These are phyloP conservation scores for Kwoniella botswanensis DNA, from an alignment of 768 basidiomycete genomes.

Conservation along the genomic window DNA sequence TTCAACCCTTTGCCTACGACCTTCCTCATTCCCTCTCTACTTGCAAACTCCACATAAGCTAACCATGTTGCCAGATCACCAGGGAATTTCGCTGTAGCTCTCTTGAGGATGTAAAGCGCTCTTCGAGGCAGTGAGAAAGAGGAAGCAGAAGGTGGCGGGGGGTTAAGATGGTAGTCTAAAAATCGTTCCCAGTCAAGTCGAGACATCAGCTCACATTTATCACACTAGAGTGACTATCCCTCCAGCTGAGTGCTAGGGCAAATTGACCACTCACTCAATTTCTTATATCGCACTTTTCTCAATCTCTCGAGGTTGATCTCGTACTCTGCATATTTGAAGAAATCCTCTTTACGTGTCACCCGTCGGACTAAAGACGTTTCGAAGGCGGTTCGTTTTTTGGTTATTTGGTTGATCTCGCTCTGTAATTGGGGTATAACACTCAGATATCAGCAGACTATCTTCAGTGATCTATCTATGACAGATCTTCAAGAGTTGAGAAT, in stretches of 20 bases:
- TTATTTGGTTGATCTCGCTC: slow-evolving; percentile 81
- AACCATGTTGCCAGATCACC: slow-evolving; percentile 84
- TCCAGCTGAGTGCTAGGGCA: not conserved
- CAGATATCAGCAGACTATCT: not conserved
- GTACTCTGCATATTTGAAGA: slow-evolving; percentile 86
- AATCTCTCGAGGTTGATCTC: slow-evolving; percentile 86
- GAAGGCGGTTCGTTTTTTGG: slow-evolving; percentile 80
- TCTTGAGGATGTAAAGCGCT: slow-evolving; percentile 88
- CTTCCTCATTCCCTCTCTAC: slow-evolving; percentile 75
- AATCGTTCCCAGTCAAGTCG: not conserved
- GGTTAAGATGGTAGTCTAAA: slow-evolving; percentile 48
- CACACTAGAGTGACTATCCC: not conserved
- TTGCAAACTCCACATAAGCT: slow-evolving; percentile 83
- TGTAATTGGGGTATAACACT: slow-evolving; percentile 51
- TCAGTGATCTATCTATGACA: not conserved
- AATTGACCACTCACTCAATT: slow-evolving; percentile 66
- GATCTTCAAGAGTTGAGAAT: too few relatives aligned
- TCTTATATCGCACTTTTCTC: slow-evolving; percentile 72
- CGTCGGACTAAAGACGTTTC: slow-evolving; percentile 83
- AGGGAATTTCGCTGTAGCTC: slow-evolving; percentile 86
- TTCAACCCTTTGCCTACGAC: slow-evolving; percentile 82
- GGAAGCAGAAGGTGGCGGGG: slow-evolving; percentile 70
- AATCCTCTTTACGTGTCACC: slow-evolving; percentile 83
- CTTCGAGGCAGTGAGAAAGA: slow-evolving; percentile 83
- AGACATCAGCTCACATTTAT: not conserved